Evolutionary conservation across 345 rosid genomes (phyloP), one percentile per base, ranked within the genome.

Genomic region (Eucalyptus polyanthemos): DNA sequence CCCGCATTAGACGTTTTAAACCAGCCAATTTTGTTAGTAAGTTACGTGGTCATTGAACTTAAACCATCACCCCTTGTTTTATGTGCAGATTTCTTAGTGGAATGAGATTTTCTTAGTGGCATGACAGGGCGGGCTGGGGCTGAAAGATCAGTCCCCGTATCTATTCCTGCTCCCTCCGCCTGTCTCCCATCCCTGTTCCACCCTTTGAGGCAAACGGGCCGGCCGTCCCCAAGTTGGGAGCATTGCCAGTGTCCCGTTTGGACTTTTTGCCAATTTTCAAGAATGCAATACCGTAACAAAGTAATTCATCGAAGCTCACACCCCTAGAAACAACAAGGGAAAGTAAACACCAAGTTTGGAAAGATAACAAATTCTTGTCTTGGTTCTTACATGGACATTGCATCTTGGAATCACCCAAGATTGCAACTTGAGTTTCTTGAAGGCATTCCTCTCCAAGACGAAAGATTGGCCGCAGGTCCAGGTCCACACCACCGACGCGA

Each of bases 371-470:
- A 15, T 31, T 31, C 80, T 15, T 15, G 21, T 31, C 37, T 67
- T 67, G 8, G 80, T 31, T 49, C 88, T 53, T 88, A 93, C 95
- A 86, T 92, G 96, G 40, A 89, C 65, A 15, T 62, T 90, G 91
- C 85, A 93, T 69, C 91, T 90, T 9, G 96, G 96, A 19, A 94
- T 56, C 22, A 93, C 92, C 95, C 95, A 94, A 29, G 94, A 62
- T 87, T 93, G 94, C 58, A 91, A 87, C 44, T 65, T 91, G 67
- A 94, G 89, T 34, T 91, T 90, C 9, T 91, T 89, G 87, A 94
- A 89, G 86, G 86, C 31, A 72, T 89, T 91, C 54, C 91, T 89
- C 89, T 93, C 95, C 0, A 88, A 25, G 44, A 93, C 56, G 45
- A 94, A 90, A 1, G 89, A 31, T 14, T 47, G 90, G 86, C 91